Evolutionary conservation across 1,284 basidiomycete species (phyloP), one percentile per base, ranked within the genome.

Genomic region (Trametes polyzona): DNA sequence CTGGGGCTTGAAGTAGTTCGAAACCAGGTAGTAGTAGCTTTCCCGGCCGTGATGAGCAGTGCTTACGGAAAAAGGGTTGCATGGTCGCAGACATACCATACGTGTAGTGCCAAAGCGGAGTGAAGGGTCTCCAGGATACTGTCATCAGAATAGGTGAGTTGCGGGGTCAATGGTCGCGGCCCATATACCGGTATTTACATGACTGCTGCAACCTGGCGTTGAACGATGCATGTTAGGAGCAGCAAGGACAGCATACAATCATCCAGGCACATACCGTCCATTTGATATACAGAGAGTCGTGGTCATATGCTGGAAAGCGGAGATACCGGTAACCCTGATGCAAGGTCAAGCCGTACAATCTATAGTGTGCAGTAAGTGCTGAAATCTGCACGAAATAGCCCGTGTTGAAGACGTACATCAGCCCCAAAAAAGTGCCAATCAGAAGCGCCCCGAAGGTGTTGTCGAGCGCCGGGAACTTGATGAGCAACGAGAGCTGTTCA

Each of bases 241-340:
- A n/a, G n/a, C n/a, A n/a, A n/a, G n/a, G n/a, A n/a, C n/a, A n/a
- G n/a, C n/a, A n/a, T n/a, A n/a, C n/a, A n/a, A n/a, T n/a, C n/a
- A 27, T 9, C 26, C 5, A 14, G 39, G 10, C 1, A 32, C 39
- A n/a, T 19, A 44, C 50, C 40, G 50, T 52, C 14, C 3, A 17
- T 12, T 44, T 52, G 40, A 52, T 29, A 21, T 44, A 42, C 19
- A 35, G 3, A 6, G 40, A 24, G n/a, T 52, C 48, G 11, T 33
- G 19, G 2, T 50, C 50, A n/a, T 42, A 44, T 5, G 40, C 50
- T 2, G 32, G 33, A n/a, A 52, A 37, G 10, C 50, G 50, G 14
- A 40, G n/a, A 16, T 52, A 52, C 12, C 50, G 50, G 16, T 52
- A 52, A 17, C 32, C 42, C 36, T 52, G 50, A 16, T 52, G 50